phyloP scores from a whole-genome alignment of 2,329 filamentous ascomycete genomes.

The Colletotrichum musicola region DNA sequence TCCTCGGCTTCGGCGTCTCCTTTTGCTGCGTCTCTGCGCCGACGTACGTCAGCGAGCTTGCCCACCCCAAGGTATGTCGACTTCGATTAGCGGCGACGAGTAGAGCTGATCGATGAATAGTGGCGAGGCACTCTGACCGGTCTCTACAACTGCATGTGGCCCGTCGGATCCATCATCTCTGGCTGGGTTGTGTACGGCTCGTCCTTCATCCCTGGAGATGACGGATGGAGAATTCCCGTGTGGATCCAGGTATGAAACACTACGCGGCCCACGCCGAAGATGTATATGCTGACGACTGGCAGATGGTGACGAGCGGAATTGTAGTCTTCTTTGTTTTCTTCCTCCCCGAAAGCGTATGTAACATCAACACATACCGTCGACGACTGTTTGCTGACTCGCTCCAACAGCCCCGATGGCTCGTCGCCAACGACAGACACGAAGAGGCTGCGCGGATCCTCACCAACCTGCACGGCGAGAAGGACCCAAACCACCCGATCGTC shows the following conservation, averaged over 20 bases:
- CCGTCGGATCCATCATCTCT: conserved; percentile 65
- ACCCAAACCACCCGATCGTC: conserved; percentile 62
- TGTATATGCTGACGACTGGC: background rate
- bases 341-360: conserved; percentile 57
- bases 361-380: rapidly evolving
- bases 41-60: conserved; percentile 66
- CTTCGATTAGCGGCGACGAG: rapidly evolving
- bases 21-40: conserved; percentile 63
- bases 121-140: conserved; percentile 64
- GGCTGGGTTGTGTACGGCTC: conserved; percentile 66
- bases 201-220: conserved; percentile 51
- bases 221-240: conserved; percentile 62
- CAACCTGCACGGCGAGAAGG: conserved; percentile 65
- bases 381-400: background rate
- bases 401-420: conserved; percentile 55
- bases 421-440: conserved; percentile 55
- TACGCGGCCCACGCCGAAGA: background rate
- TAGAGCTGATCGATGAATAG: conserved; percentile 40
- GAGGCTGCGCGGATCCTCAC: conserved; percentile 58
- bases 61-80: conserved; percentile 55
- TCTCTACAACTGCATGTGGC: conserved; percentile 64
- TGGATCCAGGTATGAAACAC: conserved; percentile 59
- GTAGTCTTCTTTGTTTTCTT: conserved; percentile 57
- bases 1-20: conserved; percentile 65
- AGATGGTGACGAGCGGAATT: conserved; percentile 57